A percentile compares a stretch with the other conserved stretches of the same genome.
Evolutionary conservation across 495 filamentous ascomycete species (phyloP).

Genomic region (Hapsidospora chrysogenum): DNA sequence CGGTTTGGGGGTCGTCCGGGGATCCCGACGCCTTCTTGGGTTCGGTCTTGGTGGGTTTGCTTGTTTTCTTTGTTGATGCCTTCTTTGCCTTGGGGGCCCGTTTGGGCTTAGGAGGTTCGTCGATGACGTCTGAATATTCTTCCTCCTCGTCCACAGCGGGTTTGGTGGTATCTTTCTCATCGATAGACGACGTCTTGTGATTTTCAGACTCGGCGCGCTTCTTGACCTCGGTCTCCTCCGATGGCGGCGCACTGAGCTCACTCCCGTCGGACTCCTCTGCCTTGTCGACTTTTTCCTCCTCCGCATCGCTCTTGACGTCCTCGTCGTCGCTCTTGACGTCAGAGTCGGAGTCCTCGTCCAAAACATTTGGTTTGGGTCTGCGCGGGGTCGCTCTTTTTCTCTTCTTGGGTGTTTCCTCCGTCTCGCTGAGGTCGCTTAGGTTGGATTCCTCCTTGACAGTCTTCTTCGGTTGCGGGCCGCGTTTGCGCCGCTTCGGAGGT

Average conservation of each 20-base stretch:
- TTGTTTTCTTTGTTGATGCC: constrained; percentile 2
- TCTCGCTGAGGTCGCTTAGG: no score
- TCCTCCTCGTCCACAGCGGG: constrained; percentile 3
- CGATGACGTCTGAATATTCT: constrained; percentile 7
- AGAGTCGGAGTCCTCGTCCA: no score
- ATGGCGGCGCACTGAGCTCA: no score
- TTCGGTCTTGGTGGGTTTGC: constrained; percentile 1
- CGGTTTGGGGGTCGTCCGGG: constrained; percentile 42
- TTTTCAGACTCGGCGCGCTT: constrained; percentile 13
- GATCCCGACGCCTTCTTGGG: constrained; percentile 13
- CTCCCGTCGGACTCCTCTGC: no score
- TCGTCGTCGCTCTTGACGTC: neutral
- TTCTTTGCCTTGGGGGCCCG: constrained; percentile 8
- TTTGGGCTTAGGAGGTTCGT: constrained; percentile 13
- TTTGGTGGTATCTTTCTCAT: constrained; percentile 1
- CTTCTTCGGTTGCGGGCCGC: constrained; percentile 5
- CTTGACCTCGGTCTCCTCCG: constrained; percentile 11
- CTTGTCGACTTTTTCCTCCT: constrained; percentile 10
- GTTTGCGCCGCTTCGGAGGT: constrained; percentile 3
- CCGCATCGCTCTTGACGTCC: constrained; percentile 14
- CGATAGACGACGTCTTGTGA: constrained; percentile 8
- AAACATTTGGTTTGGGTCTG: no score
- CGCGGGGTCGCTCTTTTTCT: no score
- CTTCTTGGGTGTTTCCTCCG: constrained; percentile 8
- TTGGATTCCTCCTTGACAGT: neutral